Evolutionary conservation across 805 yeast genomes (phyloP).

Genomic region (Lipomyces anomalus): DNA sequence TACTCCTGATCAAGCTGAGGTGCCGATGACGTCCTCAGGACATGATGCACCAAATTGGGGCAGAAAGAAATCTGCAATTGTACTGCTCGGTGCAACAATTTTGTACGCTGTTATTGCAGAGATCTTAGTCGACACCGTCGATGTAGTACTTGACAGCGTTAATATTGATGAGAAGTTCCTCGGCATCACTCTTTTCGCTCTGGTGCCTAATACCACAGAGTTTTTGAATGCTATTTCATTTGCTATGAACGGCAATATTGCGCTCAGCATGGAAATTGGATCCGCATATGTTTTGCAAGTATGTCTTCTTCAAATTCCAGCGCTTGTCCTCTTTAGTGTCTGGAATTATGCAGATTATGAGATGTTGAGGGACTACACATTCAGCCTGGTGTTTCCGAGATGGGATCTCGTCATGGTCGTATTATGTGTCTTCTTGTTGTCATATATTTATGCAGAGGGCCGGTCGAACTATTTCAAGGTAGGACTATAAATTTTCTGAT

Average conservation of each 20-base stretch:
- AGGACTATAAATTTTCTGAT: too few species aligned
- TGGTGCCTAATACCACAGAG: constrained; percentile 96
- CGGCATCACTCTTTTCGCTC: constrained; percentile 90
- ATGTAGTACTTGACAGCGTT: constrained; percentile 67
- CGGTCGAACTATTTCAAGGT: constrained; percentile 94
- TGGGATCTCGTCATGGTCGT: constrained; percentile 91
- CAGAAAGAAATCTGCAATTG: constrained; percentile 71
- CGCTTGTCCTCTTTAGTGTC: constrained; percentile 56
- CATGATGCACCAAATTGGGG: constrained; percentile 99
- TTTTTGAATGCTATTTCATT: constrained; percentile 94
- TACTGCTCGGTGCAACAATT: constrained; percentile 75
- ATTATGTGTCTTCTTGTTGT: constrained; percentile 79
- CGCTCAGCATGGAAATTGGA: constrained; percentile 95
- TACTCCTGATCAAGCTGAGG: constrained; percentile 11
- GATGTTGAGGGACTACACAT: constrained; percentile 27
- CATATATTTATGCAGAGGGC: constrained; percentile 94
- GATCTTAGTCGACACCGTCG: constrained; percentile 87
- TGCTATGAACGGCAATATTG: constrained; percentile 93
- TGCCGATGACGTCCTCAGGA: constrained; percentile 47
- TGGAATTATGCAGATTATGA: constrained; percentile 18
- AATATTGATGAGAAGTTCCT: constrained; percentile 87
- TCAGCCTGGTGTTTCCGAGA: constrained; percentile 76
- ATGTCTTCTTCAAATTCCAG: constrained; percentile 86
- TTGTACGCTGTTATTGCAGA: constrained; percentile 92
- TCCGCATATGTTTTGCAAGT: constrained; percentile 96